A percentile compares a stretch with the other conserved stretches of the same genome.
Evolutionary conservation across 371 early-diverging fungal genomes (phyloP).

Genomic region (Blakeslea trispora): DNA sequence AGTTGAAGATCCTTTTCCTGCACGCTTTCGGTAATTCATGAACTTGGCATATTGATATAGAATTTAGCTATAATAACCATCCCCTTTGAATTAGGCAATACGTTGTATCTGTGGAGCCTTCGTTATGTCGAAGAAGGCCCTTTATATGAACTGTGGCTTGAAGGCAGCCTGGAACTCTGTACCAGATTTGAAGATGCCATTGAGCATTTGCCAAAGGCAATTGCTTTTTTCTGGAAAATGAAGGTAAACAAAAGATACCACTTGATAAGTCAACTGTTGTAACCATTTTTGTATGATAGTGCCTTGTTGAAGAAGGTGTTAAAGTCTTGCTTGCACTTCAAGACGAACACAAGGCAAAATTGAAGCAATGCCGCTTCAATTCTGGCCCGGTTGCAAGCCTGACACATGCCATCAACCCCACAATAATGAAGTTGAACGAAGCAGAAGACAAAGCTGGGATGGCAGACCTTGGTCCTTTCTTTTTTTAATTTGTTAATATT

Average conservation of each 20-base stretch:
- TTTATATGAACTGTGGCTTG: slow-evolving; percentile 6
- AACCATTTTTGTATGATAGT: slow-evolving; percentile 6
- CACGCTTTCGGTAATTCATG: slow-evolving; percentile 5
- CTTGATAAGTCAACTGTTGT: slow-evolving; percentile 1
- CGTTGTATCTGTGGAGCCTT: slow-evolving; percentile 1
- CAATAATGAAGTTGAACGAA: neutral
- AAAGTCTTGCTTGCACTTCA: neutral
- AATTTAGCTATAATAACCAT: neutral
- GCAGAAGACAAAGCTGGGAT: neutral
- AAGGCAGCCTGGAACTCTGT: neutral
- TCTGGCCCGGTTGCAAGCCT: neutral
- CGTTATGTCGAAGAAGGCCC: neutral
- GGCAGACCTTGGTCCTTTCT: neutral
- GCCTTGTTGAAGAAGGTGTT: neutral
- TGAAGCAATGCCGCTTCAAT: slow-evolving; percentile 1
- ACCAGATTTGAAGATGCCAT: neutral
- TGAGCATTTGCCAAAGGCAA: neutral
- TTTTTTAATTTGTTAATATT: no score
- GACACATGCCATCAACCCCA: neutral
- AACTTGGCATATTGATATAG: neutral
- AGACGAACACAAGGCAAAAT: neutral
- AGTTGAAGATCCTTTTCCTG: slow-evolving; percentile 6
- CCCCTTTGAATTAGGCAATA: slow-evolving; percentile 4
- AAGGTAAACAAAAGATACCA: slow-evolving; percentile 1
- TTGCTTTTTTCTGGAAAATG: slow-evolving; percentile 5